A percentile compares a stretch with the other conserved stretches of the same genome.
Conservation (phyloP, 1,284 basidiomycete genomes). For the Dichomitus squalens region DNA sequence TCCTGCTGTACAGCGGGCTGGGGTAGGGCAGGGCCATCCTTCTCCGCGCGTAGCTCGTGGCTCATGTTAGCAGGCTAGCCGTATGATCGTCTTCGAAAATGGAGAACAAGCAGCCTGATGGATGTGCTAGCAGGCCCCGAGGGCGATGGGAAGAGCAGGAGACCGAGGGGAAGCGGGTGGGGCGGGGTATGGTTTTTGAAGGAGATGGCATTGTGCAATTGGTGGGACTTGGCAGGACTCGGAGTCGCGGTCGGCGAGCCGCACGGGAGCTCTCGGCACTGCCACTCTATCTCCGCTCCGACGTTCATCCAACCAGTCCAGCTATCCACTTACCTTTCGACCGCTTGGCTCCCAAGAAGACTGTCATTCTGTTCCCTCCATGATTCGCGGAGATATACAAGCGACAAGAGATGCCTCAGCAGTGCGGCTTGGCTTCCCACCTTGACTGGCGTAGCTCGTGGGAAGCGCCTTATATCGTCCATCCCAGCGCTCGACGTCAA, state of each 20-base stretch:
- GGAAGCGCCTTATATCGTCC: too few species aligned
- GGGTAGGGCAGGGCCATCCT: constrained; percentile 26
- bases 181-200: constrained; percentile 14
- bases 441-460: too few species aligned
- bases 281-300: constrained; percentile 27
- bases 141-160: constrained; percentile 10
- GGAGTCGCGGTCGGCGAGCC: constrained; percentile 19
- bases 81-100: background rate
- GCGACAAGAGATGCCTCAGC: too few species aligned
- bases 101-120: background rate
- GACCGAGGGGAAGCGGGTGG: background rate
- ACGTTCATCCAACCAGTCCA: background rate
- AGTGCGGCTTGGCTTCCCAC: too few species aligned
- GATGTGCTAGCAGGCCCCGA: constrained; percentile 5
- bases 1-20: constrained; percentile 24
- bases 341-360: background rate
- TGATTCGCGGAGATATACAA: too few species aligned
- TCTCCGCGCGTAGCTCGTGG: constrained; percentile 15
- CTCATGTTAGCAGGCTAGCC: constrained; percentile 8
- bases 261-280: constrained; percentile 17
- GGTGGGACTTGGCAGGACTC: constrained; percentile 19
- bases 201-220: constrained; percentile 19
- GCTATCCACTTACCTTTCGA: background rate
- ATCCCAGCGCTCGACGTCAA: too few species aligned
- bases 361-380: too few species aligned